Evolutionary conservation across 2,329 filamentous ascomycete genomes (phyloP).

Genomic region (Hymenoscyphus linearis): DNA sequence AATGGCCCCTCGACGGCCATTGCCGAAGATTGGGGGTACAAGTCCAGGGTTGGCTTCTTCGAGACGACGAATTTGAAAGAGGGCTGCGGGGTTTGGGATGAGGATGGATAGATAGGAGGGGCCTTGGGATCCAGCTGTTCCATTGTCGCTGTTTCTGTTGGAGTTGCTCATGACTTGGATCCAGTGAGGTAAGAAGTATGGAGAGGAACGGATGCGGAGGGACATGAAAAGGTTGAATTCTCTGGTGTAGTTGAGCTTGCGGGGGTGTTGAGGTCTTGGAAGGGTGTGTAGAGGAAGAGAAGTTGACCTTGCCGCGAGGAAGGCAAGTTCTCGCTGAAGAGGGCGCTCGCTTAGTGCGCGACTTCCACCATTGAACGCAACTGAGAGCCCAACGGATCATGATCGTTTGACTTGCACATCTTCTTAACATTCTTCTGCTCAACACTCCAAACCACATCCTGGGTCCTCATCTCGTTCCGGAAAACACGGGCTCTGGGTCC

Average conservation of each 20-base stretch:
- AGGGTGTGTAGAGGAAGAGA: not conserved
- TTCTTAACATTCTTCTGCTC: not conserved
- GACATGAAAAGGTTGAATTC: not conserved
- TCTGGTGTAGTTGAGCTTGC: not conserved
- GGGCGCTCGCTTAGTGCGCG: not conserved
- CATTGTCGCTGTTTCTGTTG: not conserved
- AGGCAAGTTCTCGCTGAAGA: not conserved
- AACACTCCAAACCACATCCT: not conserved
- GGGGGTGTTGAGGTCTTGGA: not conserved
- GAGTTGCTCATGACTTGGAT: not conserved
- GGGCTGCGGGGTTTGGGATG: not conserved
- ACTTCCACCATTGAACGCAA: not conserved
- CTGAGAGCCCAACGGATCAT: not conserved
- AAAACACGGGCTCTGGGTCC: not conserved
- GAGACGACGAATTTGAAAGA: not conserved
- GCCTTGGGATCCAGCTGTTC: not conserved
- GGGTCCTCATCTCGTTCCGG: not conserved
- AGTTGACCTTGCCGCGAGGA: not conserved
- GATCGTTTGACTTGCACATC: not conserved
- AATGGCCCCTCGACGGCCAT: slow-evolving; percentile 1
- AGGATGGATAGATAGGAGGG: not conserved
- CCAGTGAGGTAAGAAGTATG: not conserved
- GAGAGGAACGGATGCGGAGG: not conserved
- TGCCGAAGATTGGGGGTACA: not conserved
- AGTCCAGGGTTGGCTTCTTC: not conserved